Evolutionary conservation across 1,139 yeast species (phyloP), one percentile per base, ranked within the genome.

Genomic region (Diutina pseudorugosa): DNA sequence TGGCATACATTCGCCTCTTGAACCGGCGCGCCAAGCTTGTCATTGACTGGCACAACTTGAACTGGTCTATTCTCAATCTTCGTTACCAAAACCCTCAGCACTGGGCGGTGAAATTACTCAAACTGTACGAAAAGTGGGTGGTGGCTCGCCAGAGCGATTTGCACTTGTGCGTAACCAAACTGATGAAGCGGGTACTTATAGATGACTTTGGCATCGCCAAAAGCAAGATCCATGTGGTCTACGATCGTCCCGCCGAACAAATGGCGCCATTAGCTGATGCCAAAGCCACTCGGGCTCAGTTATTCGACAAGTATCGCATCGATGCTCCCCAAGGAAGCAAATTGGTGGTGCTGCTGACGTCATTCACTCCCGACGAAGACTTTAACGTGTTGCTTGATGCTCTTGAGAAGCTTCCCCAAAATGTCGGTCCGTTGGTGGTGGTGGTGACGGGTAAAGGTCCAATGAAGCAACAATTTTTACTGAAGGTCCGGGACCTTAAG

Each of bases 391-490:
- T 94, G 19, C 67, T 93, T 18, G 80, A 83, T 18, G 90, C 96
- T 0, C 71, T 93, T 54, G 75, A 76, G 52, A 57, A 65, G 16
- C 84, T 88, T 42, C 43, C 45, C 3, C 48, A 53, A 52, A 52
- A 57, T 0, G 59, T 72, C 2, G 84, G 87, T 0, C 76, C 76
- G 2, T 60, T 93, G 1, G 66, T 81, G 41, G 77, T 89, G 53
- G 69, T 91, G 21, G 84, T 94, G 21, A 94, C 99, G 0, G 99
- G 99, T 0, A 93, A 91, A 63, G 99, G 99, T 0, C 98, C 98
- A 0, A 63, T 87, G 67, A 80, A 79, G 57, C 58, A 64, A 1
- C 62, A 72, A 4, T 84, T 81, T 58, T 62, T 77, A 5, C 60
- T 71, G n/a, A 68, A 71, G 52, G 80, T 83, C 1, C 59, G 68